Evolutionary conservation across 1,284 basidiomycete genomes (phyloP).

Genomic region (Amylostereum chailletii): DNA sequence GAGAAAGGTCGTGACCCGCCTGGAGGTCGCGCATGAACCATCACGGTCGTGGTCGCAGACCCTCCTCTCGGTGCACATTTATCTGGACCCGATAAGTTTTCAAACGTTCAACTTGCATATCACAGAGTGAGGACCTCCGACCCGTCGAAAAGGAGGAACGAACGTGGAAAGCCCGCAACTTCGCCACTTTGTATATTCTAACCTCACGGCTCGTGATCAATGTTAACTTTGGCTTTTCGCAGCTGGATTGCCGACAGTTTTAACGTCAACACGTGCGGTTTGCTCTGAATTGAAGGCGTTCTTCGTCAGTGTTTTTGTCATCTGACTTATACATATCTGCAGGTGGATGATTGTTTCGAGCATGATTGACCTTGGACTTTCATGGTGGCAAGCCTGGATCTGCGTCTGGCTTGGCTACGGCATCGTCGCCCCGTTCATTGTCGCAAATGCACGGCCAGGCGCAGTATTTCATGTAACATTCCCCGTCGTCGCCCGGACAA

Average conservation of each 20-base stretch:
- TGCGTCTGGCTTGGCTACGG: conserved; percentile 74
- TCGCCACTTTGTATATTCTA: conserved; percentile 48
- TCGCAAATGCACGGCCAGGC: conserved; percentile 74
- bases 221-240: conserved; percentile 8
- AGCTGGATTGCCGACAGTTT: conserved; percentile 80
- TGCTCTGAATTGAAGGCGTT: background rate
- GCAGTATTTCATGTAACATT: conserved; percentile 78
- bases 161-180: conserved; percentile 56
- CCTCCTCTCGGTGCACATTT: conserved; percentile 6
- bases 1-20: conserved; percentile 1
- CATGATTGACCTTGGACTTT: conserved; percentile 68
- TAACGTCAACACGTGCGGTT: conserved; percentile 69
- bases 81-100: background rate
- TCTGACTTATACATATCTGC: background rate
- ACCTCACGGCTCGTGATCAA: background rate
- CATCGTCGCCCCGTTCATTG: conserved; percentile 66
- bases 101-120: background rate
- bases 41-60: conserved; percentile 4
- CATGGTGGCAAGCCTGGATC: conserved; percentile 81
- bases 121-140: conserved; percentile 54
- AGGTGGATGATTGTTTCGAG: conserved; percentile 73
- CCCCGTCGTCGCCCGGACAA: conserved; percentile 68
- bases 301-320: conserved; percentile 5
- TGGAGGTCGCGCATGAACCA: conserved; percentile 6
- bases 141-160: conserved; percentile 51